Evolutionary conservation across 2,329 filamentous ascomycete species (phyloP).

Genomic region (Monosporascus ibericus): DNA sequence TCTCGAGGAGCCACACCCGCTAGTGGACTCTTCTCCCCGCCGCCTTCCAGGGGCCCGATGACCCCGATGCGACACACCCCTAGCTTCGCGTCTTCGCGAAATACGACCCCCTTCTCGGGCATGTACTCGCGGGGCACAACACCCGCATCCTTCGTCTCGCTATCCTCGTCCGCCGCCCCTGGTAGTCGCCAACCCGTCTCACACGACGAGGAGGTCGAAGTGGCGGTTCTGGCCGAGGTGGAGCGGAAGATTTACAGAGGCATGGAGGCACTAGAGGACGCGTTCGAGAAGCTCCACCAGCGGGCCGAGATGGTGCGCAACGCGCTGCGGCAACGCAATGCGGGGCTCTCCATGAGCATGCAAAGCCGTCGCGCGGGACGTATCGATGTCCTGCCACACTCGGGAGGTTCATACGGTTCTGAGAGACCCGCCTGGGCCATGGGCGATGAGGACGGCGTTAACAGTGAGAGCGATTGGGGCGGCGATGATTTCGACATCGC

Average conservation of each 20-base stretch:
- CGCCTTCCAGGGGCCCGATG: constrained; percentile 33
- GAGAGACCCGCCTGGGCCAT: constrained; percentile 42
- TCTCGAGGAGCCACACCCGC: constrained; percentile 51
- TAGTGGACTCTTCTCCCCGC: constrained; percentile 37
- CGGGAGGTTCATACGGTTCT: constrained; percentile 41
- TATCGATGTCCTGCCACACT: constrained; percentile 50
- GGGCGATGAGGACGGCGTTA: constrained; percentile 38
- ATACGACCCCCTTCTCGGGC: constrained; percentile 42
- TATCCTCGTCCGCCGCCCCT: constrained; percentile 33
- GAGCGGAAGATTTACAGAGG: constrained; percentile 89
- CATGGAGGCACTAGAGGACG: constrained; percentile 92
- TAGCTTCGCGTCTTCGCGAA: constrained; percentile 35
- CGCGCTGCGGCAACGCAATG: constrained; percentile 73
- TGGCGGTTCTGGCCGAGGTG: constrained; percentile 81
- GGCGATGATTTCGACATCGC: constrained; percentile 54
- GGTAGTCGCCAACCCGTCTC: constrained; percentile 60
- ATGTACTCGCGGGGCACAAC: constrained; percentile 50
- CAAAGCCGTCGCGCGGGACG: constrained; percentile 47
- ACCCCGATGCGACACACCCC: constrained; percentile 37
- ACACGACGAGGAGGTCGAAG: constrained; percentile 89
- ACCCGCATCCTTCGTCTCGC: constrained; percentile 40
- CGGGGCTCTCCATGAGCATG: constrained; percentile 63
- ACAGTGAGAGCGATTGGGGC: constrained; percentile 52
- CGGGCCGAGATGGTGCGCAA: constrained; percentile 76
- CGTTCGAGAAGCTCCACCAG: constrained; percentile 84